Base-by-base conservation (phyloP, 2,329 filamentous ascomycete genomes). In the Proliferodiscus dingleyae region DNA sequence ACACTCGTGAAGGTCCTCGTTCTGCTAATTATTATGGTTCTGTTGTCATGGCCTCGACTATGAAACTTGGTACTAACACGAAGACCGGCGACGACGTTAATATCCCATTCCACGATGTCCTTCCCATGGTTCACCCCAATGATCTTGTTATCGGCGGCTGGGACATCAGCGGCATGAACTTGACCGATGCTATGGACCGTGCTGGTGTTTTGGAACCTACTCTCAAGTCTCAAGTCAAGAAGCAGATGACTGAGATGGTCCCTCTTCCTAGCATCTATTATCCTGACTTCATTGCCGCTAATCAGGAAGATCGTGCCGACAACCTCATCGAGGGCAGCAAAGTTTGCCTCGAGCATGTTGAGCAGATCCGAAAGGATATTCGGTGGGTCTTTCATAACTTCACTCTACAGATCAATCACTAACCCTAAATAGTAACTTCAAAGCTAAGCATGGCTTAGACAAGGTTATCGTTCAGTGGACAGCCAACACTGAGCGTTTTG, bases 401-500 rank as follows among this genome's bases (percentile, higher is more conserved):
- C 23, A 10, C 24, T 19, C 19, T 7, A 47, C 15, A 21, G 38
- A 44, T 48, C 24, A 5, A 22, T 6, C 46, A 13, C 52, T 53
- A 43, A 55, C 29, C 29, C n/a, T 19, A 22, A 21, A 13, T 28
- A 85, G 87, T 56, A 81, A 94, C 54, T 98, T 98, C 81, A 97
- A 97, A 77, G 72, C 81, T 52, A 72, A 78, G 61, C 87, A 97
- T 66, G 72, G 68, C 49, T 81, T 98, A 26, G 91, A 97, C 75
- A 96, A 94, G 75, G 85, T 98, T 64, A 89, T 98, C 64, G 84
- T 98, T 51, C 86, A 93, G 70, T 98, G 93, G 93, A 97, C 93
- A 48, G 93, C 93, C 70, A 98, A 98, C 76, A 98, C 93, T 10
- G 93, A 98, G 73, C 89, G 93, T 54, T 98, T 89, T 63, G 88